Evolutionary conservation across 177 flowering plant species (phyloP), one percentile per base, ranked within the genome.

Genomic region (Vitis hybrid): DNA sequence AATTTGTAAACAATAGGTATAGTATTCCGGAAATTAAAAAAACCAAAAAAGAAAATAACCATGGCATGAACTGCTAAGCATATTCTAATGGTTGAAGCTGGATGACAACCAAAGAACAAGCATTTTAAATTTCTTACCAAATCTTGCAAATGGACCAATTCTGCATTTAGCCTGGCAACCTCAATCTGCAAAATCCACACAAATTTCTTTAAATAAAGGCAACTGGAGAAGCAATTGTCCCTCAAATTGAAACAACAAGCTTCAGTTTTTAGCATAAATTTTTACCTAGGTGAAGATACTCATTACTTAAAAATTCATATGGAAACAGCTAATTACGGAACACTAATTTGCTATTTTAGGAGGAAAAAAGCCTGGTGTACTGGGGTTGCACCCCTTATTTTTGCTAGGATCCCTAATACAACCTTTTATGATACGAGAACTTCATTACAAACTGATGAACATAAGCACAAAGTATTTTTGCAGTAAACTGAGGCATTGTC

Each of bases 151-250:
- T 35, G 76, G 2, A 11, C 19, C 65, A 89, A 72, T 72, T 91
- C 90, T 67, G 81, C 84, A 15, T 64, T 79, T 75, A 92, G 73
- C 70, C 77, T 81, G 19, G 82, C 75, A 60, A 88, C 11, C 80
- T 86, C 91, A 21, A 73, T 82, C 97, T 92, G 86, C 70, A 76
- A 56, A 80, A 46, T 14, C 69, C 32, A 10, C 24, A 70, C 9
- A 60, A 51, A 70, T 35, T 32, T 56, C n/a, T 12, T 56, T 64
- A 59, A 5, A 3, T n/a, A 18, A 32, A 2, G 12, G 9, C n/a
- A 65, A 12, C 32, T 30, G 8, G 7, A 21, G 13, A 64, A 64
- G 19, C 58, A n/a, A 56, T 15, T 56, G 4, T 15, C 2, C 58
- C 21, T 56, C 19, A 15, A 56, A 54, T 12, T 14, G 8, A 56